These are phyloP conservation scores for Eutrema heterophyllum DNA, from an alignment of 345 rosid genomes.

Conservation along the genomic window DNA sequence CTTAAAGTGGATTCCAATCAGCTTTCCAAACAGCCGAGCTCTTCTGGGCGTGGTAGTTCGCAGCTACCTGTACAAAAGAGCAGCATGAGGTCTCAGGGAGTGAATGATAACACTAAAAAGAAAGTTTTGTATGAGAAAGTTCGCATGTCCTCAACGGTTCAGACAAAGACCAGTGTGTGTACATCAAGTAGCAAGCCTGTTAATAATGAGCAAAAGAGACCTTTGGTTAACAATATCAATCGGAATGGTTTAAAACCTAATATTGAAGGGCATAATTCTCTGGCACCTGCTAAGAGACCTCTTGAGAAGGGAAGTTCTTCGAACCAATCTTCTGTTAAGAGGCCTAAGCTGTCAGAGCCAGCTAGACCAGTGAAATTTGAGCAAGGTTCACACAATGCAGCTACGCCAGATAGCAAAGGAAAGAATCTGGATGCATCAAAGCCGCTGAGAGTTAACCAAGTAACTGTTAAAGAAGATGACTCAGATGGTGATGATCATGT, in stretches of 20 bases:
- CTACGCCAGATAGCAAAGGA: constrained; percentile 29
- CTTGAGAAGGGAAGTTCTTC: constrained; percentile 52
- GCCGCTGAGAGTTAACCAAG: constrained; percentile 13
- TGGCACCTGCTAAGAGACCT: constrained; percentile 61
- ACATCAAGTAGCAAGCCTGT: constrained; percentile 27
- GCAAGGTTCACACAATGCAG: constrained; percentile 26
- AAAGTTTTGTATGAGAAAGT: constrained; percentile 2
- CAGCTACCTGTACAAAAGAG: constrained; percentile 11
- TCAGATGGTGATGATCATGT: constrained; percentile 68
- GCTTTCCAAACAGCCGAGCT: constrained; percentile 13
- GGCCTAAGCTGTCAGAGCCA: constrained; percentile 53
- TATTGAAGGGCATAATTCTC: constrained; percentile 37
- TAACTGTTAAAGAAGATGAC: constrained; percentile 32
- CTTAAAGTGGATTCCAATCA: constrained; percentile 25
- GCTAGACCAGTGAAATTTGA: constrained; percentile 21
- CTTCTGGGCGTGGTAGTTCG: constrained; percentile 7
- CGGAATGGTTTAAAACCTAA: constrained; percentile 53
- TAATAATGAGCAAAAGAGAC: constrained; percentile 43
- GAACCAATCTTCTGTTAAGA: constrained; percentile 54
- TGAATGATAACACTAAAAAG: constrained; percentile 4
- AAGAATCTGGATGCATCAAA: constrained; percentile 24
- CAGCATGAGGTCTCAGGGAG: constrained; percentile 21
- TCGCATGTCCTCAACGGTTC: not conserved
- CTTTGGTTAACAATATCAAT: constrained; percentile 35
- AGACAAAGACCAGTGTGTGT: constrained; percentile 18